Evolutionary conservation across 306 rosid genomes (phyloP).

Genomic region (Amphicarpaea edgeworthii): DNA sequence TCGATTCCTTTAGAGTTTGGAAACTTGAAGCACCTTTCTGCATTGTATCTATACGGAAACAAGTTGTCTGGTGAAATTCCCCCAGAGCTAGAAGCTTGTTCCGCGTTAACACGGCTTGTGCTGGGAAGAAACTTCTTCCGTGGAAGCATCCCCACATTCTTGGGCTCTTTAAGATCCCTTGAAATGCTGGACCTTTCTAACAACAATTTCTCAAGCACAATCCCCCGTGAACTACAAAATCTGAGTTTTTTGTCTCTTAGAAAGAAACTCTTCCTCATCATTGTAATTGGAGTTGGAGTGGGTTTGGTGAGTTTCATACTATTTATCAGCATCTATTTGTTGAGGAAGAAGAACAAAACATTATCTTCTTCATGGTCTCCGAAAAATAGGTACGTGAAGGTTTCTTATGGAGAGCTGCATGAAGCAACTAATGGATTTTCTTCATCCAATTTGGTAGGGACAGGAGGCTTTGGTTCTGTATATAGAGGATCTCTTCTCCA

Average conservation of each 20-base stretch:
- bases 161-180: constrained; percentile 31
- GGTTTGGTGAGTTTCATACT: not conserved
- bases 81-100: constrained; percentile 18
- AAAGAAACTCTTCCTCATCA: not conserved
- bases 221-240: constrained; percentile 34
- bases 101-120: not conserved
- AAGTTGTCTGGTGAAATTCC: constrained; percentile 45
- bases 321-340: not conserved
- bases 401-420: constrained; percentile 51
- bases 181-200: constrained; percentile 42
- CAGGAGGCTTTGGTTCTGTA: constrained; percentile 50
- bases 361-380: not conserved
- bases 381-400: not conserved
- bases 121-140: constrained; percentile 23
- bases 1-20: constrained; percentile 46
- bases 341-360: not conserved
- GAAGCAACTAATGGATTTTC: constrained; percentile 58
- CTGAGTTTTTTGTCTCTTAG: not conserved
- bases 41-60: not conserved
- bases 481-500: constrained; percentile 47
- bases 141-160: constrained; percentile 37
- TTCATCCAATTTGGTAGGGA: constrained; percentile 45
- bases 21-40: constrained; percentile 36
- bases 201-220: constrained; percentile 45
- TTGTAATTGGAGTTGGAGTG: not conserved